A percentile compares a stretch with the other conserved stretches of the same genome.
phyloP scores from a whole-genome alignment of 306 rosid genomes.

The Astragalus membranaceus region DNA sequence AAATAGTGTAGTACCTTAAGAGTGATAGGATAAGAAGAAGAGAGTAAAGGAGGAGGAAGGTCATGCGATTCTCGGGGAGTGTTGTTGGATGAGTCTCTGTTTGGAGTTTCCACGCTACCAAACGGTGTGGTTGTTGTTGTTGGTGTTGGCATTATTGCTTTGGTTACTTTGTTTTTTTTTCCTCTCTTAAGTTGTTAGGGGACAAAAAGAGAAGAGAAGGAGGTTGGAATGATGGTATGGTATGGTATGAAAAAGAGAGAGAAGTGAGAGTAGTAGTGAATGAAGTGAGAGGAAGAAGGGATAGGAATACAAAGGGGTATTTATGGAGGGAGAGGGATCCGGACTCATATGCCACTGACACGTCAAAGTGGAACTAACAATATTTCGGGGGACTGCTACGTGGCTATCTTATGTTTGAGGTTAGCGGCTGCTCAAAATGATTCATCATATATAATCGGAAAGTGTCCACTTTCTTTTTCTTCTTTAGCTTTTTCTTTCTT shows the following conservation, averaged over 20 bases:
- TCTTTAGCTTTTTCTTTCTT: neutral
- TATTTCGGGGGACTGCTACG: constrained; percentile 26
- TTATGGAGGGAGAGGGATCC: constrained; percentile 41
- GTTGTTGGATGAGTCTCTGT: constrained; percentile 18
- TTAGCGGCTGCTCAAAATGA: constrained; percentile 25
- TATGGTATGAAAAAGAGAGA: neutral
- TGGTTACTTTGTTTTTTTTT: no score
- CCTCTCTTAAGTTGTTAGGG: neutral
- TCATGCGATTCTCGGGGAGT: constrained; percentile 34
- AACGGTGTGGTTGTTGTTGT: constrained; percentile 8
- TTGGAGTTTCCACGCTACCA: constrained; percentile 29
- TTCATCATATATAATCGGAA: constrained; percentile 19
- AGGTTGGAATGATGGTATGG: neutral
- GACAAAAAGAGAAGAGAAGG: neutral
- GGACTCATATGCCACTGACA: constrained; percentile 35
- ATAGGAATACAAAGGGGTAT: constrained; percentile 28
- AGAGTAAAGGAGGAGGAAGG: constrained; percentile 37
- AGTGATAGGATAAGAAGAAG: constrained; percentile 56
- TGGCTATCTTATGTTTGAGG: constrained; percentile 34
- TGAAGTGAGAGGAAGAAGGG: constrained; percentile 33
- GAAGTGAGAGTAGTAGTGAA: neutral
- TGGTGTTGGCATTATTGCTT: constrained; percentile 5
- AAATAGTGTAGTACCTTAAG: constrained; percentile 56
- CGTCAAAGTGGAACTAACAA: constrained; percentile 39
- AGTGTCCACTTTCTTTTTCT: constrained; percentile 19